These are phyloP conservation scores for Lavandula angustifolia DNA, from an alignment of 257 asterid species.

Conservation along the genomic window DNA sequence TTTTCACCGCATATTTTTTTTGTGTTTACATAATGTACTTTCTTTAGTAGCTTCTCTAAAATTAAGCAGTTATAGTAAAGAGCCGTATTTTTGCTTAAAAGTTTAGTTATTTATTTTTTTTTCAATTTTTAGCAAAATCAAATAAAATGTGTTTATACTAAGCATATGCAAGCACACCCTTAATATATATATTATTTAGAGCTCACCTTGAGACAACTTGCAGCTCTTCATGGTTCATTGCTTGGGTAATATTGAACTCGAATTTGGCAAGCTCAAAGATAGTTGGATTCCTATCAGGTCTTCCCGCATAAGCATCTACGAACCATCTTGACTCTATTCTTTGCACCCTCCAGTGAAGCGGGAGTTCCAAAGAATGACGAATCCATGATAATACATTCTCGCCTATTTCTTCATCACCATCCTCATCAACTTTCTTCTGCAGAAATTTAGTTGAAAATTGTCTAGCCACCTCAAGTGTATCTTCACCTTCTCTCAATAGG, in stretches of 20 bases:
- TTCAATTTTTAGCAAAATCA: too few relatives aligned
- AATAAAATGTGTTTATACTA: too few relatives aligned
- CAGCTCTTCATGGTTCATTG: not conserved
- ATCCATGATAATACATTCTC: not conserved
- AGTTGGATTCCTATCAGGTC: not conserved
- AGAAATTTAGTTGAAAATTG: conserved; percentile 24
- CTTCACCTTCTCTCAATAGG: conserved; percentile 30
- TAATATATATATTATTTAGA: too few relatives aligned
- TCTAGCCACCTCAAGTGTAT: conserved; percentile 28
- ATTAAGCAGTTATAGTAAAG: too few relatives aligned
- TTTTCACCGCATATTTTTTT: too few relatives aligned
- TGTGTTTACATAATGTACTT: too few relatives aligned
- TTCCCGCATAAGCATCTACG: not conserved
- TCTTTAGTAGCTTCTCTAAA: too few relatives aligned
- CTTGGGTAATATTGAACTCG: conserved; percentile 12
- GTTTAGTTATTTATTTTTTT: too few relatives aligned
- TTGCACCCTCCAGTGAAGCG: conserved; percentile 8
- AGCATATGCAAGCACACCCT: too few relatives aligned
- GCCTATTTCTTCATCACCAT: not conserved
- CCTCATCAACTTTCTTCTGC: conserved; percentile 4
- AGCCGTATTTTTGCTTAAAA: too few relatives aligned
- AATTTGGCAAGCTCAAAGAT: conserved; percentile 1
- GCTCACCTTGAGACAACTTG: not conserved
- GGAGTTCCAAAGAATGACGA: not conserved
- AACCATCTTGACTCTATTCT: not conserved